A percentile compares a stretch with the other conserved stretches of the same genome.
Conservation (phyloP, 148 eudicot species). For the Amaranthus hypochondriacus region DNA sequence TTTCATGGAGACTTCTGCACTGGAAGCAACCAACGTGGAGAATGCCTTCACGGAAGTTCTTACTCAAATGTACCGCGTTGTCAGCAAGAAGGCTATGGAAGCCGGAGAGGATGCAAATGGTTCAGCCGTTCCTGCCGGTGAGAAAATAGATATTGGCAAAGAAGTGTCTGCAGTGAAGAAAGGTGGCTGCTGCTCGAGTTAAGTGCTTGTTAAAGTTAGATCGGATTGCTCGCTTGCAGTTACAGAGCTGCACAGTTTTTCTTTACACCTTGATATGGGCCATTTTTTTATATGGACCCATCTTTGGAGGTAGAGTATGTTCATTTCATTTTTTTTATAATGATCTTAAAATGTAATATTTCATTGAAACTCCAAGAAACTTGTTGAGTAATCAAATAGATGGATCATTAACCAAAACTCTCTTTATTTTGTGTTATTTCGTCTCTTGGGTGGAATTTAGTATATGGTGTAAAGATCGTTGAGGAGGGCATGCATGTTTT, state of each 20-base stretch:
- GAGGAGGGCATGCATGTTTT: not conserved
- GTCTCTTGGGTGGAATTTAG: no score
- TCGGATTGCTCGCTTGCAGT: not conserved
- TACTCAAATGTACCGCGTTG: conserved; percentile 56
- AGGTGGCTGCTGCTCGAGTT: conserved; percentile 62
- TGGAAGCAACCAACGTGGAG: conserved; percentile 65
- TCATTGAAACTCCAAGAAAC: not conserved
- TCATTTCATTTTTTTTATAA: not conserved
- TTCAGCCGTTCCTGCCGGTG: conserved; percentile 46
- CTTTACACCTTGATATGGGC: conserved; percentile 29
- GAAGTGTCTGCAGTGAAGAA: conserved; percentile 62
- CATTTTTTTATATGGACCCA: conserved; percentile 19
- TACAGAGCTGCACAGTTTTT: conserved; percentile 7
- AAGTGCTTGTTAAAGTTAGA: not conserved
- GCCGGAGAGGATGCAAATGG: conserved; percentile 47
- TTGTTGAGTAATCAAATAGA: not conserved
- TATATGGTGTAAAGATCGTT: not conserved
- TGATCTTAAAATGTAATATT: not conserved
- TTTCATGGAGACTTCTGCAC: conserved; percentile 77
- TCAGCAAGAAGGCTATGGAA: conserved; percentile 67
- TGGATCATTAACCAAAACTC: not conserved
- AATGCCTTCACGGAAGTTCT: conserved; percentile 56
- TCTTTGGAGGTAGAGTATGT: conserved; percentile 21
- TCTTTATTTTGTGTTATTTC: not conserved
- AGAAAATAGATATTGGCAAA: conserved; percentile 58